Evolutionary conservation across 2,329 filamentous ascomycete genomes (phyloP).

Genomic region (Pseudogymnoascus sp.): DNA sequence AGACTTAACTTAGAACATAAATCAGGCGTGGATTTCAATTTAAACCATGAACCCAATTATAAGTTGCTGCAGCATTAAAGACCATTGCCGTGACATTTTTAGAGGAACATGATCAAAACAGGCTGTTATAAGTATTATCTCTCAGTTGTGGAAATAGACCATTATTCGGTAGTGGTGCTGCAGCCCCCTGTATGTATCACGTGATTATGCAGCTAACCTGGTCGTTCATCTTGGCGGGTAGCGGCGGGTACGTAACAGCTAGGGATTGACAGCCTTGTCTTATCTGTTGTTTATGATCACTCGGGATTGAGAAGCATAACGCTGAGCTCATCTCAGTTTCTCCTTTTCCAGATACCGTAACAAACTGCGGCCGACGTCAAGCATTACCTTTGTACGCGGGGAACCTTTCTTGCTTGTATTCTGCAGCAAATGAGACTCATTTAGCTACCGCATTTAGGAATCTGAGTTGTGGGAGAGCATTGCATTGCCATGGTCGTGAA

Average conservation of each 20-base stretch:
- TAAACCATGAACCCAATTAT: background rate
- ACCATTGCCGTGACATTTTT: background rate
- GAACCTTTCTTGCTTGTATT: background rate
- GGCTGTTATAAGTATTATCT: background rate
- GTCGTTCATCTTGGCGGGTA: background rate
- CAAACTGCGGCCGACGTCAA: background rate
- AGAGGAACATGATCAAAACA: background rate
- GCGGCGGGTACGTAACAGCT: background rate
- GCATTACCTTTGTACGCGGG: background rate
- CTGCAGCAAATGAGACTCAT: background rate
- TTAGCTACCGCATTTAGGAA: background rate
- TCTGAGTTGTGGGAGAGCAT: background rate
- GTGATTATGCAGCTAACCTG: background rate
- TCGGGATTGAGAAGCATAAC: background rate
- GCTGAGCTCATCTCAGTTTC: background rate
- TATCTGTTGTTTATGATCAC: conserved; percentile 7
- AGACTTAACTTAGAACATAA: background rate
- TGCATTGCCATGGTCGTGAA: conserved; percentile 3
- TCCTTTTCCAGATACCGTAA: background rate
- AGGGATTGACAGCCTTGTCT: conserved; percentile 3
- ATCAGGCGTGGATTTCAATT: background rate
- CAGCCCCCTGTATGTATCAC: background rate
- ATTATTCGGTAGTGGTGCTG: background rate
- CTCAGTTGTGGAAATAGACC: background rate
- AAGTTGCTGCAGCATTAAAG: background rate